Evolutionary conservation across 352 stramenopile genomes (phyloP).

Genomic region (Pythium volutum): DNA sequence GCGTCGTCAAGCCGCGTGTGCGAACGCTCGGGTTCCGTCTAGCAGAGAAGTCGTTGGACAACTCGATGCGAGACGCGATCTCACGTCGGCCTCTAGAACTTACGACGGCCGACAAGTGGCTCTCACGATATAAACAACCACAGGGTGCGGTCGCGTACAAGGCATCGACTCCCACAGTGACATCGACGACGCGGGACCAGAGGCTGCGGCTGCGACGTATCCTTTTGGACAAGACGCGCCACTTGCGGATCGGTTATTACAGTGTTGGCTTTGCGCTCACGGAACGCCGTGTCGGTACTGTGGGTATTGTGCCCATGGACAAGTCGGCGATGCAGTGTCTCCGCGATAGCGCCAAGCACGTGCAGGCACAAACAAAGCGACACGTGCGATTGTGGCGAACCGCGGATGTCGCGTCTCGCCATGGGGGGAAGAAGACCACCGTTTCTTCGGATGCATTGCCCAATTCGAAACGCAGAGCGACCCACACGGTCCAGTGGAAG

Average conservation of each 20-base stretch:
- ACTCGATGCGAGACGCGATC: not conserved
- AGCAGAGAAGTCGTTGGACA: no score
- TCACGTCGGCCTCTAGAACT: not conserved
- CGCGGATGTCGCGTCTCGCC: not conserved
- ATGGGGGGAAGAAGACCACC: not conserved
- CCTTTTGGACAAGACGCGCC: constrained; percentile 11
- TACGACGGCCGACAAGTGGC: constrained; percentile 15
- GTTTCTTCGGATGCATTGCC: not conserved
- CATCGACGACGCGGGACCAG: not conserved
- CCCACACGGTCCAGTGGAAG: constrained; percentile 15
- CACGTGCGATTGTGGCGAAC: constrained; percentile 6
- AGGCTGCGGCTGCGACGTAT: constrained; percentile 7
- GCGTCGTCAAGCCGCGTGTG: constrained; percentile 12
- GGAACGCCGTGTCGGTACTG: not conserved
- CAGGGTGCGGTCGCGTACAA: constrained; percentile 18
- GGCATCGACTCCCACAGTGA: not conserved
- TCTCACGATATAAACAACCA: constrained; percentile 1
- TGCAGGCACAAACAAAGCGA: not conserved
- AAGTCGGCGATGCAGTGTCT: not conserved
- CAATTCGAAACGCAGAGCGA: not conserved
- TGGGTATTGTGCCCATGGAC: constrained; percentile 11
- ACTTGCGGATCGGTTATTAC: constrained; percentile 13
- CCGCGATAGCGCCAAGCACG: not conserved
- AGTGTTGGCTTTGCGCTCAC: constrained; percentile 5
- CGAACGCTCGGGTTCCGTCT: not conserved